Evolutionary conservation across 371 early-diverging fungal species (phyloP), one percentile per base, ranked within the genome.

Genomic region (Haplosporangium sp.): DNA sequence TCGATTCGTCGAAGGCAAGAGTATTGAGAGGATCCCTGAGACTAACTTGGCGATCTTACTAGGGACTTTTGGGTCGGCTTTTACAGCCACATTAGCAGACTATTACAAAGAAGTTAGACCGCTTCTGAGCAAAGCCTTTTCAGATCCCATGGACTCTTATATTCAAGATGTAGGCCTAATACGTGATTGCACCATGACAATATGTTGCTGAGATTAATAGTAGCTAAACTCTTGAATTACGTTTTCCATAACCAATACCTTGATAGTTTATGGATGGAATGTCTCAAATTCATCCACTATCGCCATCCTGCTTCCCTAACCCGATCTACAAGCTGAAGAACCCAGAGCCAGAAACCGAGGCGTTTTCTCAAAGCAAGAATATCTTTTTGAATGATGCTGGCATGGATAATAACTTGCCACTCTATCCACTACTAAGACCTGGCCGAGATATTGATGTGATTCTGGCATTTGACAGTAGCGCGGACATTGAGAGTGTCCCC

Each of bases 351-450:
- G 71, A 63, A 61, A 74, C 69, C 0, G 75, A 76, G 44, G 62
- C 59, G 0, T 75, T 81, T 53, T 74, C 81, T 7, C 72, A 66
- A 3, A 60, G 65, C 17, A 75, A 81, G 11, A 81, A 88, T 7
- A 67, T 93, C 19, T 87, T 87, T 34, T 74, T 92, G 40, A 90
- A 91, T 84, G 94, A 94, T 75, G 92, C 92, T 20, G 94, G 93
- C 1, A 86, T 91, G 85, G 91, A 92, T 44, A 94, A 94, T 77
- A 94, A 94, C 63, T 84, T 93, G 20, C 93, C 95, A 0, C 86
- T 94, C 52, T 92, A 93, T 38, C 92, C 93, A 5, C 66, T 94
- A 13, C 72, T 91, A 35, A 84, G 92, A 5, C 82, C 87, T 1
- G 92, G 89, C 2, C 88, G 95, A 4, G 72, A 87, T 39, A 87